Evolutionary conservation across 2,329 filamentous ascomycete genomes (phyloP), one percentile per base, ranked within the genome.

Genomic region (Trichoderma afroharzianum): DNA sequence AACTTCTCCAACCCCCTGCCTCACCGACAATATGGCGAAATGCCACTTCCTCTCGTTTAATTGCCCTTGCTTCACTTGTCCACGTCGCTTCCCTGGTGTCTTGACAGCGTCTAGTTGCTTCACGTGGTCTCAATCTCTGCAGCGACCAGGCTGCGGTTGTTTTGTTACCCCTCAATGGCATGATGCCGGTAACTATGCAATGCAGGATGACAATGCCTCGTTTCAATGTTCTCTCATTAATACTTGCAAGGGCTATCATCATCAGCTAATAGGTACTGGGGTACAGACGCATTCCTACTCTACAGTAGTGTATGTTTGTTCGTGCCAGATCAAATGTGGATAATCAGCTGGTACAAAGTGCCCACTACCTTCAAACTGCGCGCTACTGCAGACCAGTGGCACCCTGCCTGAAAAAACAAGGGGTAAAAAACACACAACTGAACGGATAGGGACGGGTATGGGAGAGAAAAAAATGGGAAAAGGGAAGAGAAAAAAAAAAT

Each of bases 11-110:
- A 58, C 64, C 24, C 63, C 50, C 24, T 33, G 26, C 30, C 64
- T 68, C 64, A 68, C 64, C 64, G 64, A 68, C 64, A 68, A 57
- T 59, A 59, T 68, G 64, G 64, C 55, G 63, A 59, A 59, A 68
- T 68, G 36, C 63, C 14, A 30, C 63, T n/a, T 24, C 36, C 7
- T 6, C 28, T 18, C 63, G 9, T 9, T 18, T 30, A 15, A 24
- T 18, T 7, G 43, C 47, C 28, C 39, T 33, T 36, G 5, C 9
- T 39, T 26, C n/a, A 67, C 58, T 62, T 33, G 57, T 59, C 57
- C 43, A 57, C 47, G 63, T 58, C 21, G 33, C 33, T 24, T 15
- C 18, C 4, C 15, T 47, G 26, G 18, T 30, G 21, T 24, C 28
- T 47, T 26, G 9, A 28, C 36, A 59, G 64, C 64, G 53, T 47